Base-by-base conservation (phyloP, 2,329 filamentous ascomycete species). In the Rhexocercosporidium sp. region DNA sequence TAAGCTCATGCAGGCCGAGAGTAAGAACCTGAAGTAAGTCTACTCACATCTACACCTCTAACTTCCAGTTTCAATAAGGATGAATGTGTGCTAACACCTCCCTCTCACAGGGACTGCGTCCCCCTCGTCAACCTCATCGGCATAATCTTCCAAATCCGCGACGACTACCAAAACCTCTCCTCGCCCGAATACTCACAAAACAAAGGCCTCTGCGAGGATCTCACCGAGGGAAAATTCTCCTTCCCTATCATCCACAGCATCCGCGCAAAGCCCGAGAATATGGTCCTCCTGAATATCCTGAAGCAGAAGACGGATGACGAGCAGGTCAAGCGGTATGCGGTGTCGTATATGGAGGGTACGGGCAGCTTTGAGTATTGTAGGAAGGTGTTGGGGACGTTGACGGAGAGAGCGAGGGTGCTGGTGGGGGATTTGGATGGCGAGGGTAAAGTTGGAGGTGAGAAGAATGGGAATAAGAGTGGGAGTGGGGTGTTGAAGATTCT, bases 171-270 rank as follows among this genome's bases (percentile, higher is more conserved):
- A 79, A 98, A 98, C 78, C 88, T 99, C 51, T 87, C 85, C 34
- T 87, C 85, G 20, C 82, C 81, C n/a, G 85, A 89, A 75, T 97
- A 97, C 83, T 90, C 89, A 44, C 84, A 91, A 71, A 95, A 97
- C 79, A 98, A 98, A 82, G 96, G 95, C 59, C 87, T 97, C 73
- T 97, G 93, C 79, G 95, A 98, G 82, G 96, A 98, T 80, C 82
- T 98, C 74, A 97, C 94, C 0, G 96, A 98, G 82, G 95, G 95
- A 70, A 98, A 98, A 84, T 97, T 97, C 82, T 95, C 91, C 29
- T 97, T 97, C 78, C 94, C 94, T 47, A 90, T 98, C 75, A 97
- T 98, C 75, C 95, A 98, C 81, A 91, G 92, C 78, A 96, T 98
- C 73, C 92, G 92, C 68, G 82, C 90, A 67, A 87, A 94, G 77